Evolutionary conservation across 2,329 filamentous ascomycete genomes (phyloP), one percentile per base, ranked within the genome.

Genomic region (Aureobasidium namibiae): DNA sequence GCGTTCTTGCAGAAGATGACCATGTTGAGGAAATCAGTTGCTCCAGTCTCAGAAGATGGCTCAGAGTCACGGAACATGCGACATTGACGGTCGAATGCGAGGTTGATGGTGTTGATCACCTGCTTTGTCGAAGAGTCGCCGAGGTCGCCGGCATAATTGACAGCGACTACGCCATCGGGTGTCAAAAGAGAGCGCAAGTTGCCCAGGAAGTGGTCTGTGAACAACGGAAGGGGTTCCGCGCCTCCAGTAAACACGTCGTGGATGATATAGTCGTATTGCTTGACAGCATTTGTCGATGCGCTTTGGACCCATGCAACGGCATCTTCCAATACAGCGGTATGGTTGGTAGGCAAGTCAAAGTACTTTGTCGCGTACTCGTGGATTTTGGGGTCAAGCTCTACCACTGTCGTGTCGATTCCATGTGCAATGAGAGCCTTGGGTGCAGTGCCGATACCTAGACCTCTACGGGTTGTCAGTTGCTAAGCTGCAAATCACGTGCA

Each of bases 241-340:
- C 94, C 94, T 24, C 94, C 94, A 0, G 94, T 99, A 72, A 99
- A 99, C 24, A 99, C 94, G 66, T 99, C 94, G 72, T 99, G 94
- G 57, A 99, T 81, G 68, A 99, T 94, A 76, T 96, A 97, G 75
- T 96, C 87, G 71, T 88, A 99, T 29, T 60, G 56, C 78, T 78
- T 26, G 34, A n/a, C 13, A 29, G 21, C 45, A 39, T 53, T 48
- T 13, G 64, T 63, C 11, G 60, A 54, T 9, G 49, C 14, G 18
- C 72, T 68, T 13, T 76, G 66, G 8, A 86, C 81, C 68, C 82
- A 96, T n/a, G 76, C 74, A 2, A 91, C 84, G 0, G 94, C 94
- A 67, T 99, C 90, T 53, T 86, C 82, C 63, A 97, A 86, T 56
- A 90, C 82, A n/a, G 87, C 81, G 0, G 83, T 89, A 73, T 94